Conservation (phyloP, 768 basidiomycete genomes). For the Calocybe cyanea region DNA sequence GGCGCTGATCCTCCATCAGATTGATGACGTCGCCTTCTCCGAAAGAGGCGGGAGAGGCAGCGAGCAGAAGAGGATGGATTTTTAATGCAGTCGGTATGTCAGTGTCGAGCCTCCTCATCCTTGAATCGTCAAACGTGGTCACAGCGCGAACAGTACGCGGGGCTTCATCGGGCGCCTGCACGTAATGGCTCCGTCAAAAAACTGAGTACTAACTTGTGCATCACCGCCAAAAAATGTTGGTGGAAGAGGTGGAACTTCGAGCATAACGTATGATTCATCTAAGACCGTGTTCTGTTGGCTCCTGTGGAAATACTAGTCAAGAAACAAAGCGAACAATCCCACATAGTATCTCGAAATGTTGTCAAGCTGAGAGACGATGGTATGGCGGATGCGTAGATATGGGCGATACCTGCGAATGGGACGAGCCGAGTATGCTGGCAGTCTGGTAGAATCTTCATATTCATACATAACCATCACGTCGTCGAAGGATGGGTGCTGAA, state of each 20-base stretch:
- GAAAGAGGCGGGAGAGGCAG: neutral
- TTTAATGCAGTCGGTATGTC: neutral
- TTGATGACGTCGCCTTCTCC: neutral
- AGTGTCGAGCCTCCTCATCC: neutral
- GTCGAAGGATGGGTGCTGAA: slow-evolving; percentile 6
- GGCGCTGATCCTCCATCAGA: neutral
- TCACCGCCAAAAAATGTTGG: neutral
- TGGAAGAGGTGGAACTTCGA: slow-evolving; percentile 15
- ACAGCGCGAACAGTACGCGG: too few relatives aligned
- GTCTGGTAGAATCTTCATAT: slow-evolving; percentile 10
- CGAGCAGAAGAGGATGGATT: neutral
- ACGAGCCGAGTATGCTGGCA: slow-evolving; percentile 11
- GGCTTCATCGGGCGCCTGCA: too few relatives aligned
- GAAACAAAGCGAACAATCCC: neutral
- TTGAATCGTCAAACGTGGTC: too few relatives aligned
- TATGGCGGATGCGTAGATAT: slow-evolving; percentile 4
- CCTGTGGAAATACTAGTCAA: neutral
- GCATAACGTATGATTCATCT: slow-evolving; percentile 16
- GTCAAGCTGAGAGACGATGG: neutral
- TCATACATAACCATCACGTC: slow-evolving; percentile 1
- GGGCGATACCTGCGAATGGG: slow-evolving; percentile 10
- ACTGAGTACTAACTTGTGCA: too few relatives aligned
- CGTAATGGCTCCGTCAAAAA: too few relatives aligned
- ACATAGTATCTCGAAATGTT: slow-evolving; percentile 1
- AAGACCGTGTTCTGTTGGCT: slow-evolving; percentile 22